These are phyloP conservation scores for Candida jianshihensis DNA, from an alignment of 805 yeast genomes.

Conservation along the genomic window DNA sequence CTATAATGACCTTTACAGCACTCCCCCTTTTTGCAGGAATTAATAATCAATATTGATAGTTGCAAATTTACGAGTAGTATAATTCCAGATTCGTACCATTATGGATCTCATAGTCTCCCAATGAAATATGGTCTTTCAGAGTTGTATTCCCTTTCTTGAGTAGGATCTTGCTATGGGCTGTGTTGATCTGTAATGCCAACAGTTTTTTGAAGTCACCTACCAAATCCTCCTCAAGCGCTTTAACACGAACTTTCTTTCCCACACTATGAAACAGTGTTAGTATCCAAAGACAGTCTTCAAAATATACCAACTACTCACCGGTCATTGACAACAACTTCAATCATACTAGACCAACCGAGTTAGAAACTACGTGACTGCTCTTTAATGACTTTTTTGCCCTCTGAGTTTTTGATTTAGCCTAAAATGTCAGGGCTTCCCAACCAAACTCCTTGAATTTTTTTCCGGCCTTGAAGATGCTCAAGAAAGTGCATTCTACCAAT, in stretches of 20 bases:
- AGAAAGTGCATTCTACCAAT: too few species aligned
- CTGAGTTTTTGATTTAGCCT: too few species aligned
- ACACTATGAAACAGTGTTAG: conserved; percentile 38
- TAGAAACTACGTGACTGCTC: too few species aligned
- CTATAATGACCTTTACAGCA: too few species aligned
- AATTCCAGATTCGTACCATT: conserved; percentile 83
- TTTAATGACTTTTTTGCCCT: too few species aligned
- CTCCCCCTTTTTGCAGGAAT: not conserved
- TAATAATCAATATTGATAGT: not conserved
- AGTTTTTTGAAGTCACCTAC: conserved; percentile 88
- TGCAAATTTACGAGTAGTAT: conserved; percentile 46
- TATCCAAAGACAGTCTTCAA: too few species aligned
- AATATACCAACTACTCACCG: too few species aligned
- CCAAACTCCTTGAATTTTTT: too few species aligned
- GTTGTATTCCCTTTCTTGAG: conserved; percentile 82
- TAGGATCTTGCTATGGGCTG: conserved; percentile 52
- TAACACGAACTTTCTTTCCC: conserved; percentile 83
- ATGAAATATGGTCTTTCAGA: conserved; percentile 80
- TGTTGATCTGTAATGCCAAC: conserved; percentile 76
- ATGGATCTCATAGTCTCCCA: conserved; percentile 93
- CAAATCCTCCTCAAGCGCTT: conserved; percentile 78
- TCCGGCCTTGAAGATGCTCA: too few species aligned
- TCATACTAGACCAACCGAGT: too few species aligned
- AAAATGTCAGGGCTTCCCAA: too few species aligned
- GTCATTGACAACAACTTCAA: too few species aligned